Evolutionary conservation across 2,329 filamentous ascomycete species (phyloP).

Genomic region (Scortechinia acanthostroma): DNA sequence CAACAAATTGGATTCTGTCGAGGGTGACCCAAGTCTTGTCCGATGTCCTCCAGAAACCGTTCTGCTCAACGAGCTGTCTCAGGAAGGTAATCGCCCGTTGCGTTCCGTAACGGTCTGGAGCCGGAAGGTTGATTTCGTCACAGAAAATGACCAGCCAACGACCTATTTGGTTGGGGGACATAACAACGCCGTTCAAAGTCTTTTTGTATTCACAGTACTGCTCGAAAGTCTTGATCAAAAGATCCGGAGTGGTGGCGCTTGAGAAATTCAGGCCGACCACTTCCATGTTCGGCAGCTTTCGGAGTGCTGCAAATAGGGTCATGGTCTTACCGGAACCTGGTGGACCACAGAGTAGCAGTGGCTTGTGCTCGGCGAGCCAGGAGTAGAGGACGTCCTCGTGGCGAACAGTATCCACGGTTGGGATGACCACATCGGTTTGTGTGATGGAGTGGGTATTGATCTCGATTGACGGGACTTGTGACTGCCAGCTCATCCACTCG

Average conservation of each 20-base stretch:
- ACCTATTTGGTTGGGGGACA: slow-evolving; percentile 92
- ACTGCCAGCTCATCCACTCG: slow-evolving; percentile 90
- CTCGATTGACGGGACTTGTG: slow-evolving; percentile 86
- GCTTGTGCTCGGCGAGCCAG: slow-evolving; percentile 98
- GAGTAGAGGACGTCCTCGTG: slow-evolving; percentile 99
- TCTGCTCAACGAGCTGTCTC: slow-evolving; percentile 94
- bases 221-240: slow-evolving; percentile 98
- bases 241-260: slow-evolving; percentile 92
- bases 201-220: slow-evolving; percentile 99
- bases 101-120: slow-evolving; percentile 94
- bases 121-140: slow-evolving; percentile 97
- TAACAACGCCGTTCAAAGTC: slow-evolving; percentile 88
- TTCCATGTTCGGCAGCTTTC: slow-evolving; percentile 97
- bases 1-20: slow-evolving; percentile 97
- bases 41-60: slow-evolving; percentile 95
- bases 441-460: slow-evolving; percentile 98
- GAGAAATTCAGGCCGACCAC: slow-evolving; percentile 99
- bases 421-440: slow-evolving; percentile 96
- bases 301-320: slow-evolving; percentile 94
- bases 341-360: slow-evolving; percentile 88
- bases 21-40: slow-evolving; percentile 97
- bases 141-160: slow-evolving; percentile 98
- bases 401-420: slow-evolving; percentile 90
- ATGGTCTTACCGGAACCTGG: slow-evolving; percentile 99
- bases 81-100: slow-evolving; percentile 96